Evolutionary conservation across 306 rosid genomes (phyloP).

Genomic region (Datisca glomerata): DNA sequence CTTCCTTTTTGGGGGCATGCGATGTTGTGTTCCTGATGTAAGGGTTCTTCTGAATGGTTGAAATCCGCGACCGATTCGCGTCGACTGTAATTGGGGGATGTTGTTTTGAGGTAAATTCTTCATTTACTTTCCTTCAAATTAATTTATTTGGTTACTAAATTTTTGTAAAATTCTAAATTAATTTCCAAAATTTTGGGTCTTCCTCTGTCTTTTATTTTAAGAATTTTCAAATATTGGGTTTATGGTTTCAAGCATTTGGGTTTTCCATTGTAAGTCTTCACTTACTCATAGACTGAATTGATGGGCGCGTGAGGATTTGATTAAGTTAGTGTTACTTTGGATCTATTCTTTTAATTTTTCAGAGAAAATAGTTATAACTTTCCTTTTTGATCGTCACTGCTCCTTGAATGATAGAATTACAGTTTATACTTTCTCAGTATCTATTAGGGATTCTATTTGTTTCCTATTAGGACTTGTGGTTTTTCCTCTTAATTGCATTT

Average conservation of each 20-base stretch:
- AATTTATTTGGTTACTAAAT: slow-evolving; percentile 15
- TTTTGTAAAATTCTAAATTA: slow-evolving; percentile 16
- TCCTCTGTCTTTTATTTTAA: slow-evolving; percentile 4
- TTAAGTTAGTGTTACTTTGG: background rate
- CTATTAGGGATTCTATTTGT: no score
- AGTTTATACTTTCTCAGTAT: no score
- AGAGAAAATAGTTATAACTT: no score
- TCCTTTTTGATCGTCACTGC: no score
- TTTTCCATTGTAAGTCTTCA: background rate
- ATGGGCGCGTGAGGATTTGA: background rate
- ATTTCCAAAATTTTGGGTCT: background rate
- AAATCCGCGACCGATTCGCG: slow-evolving; percentile 33
- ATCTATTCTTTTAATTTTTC: no score
- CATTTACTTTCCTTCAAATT: slow-evolving; percentile 15
- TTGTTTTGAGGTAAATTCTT: slow-evolving; percentile 65
- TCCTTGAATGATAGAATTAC: no score
- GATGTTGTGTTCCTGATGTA: slow-evolving; percentile 27
- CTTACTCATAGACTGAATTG: background rate
- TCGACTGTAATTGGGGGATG: slow-evolving; percentile 28
- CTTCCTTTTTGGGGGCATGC: slow-evolving; percentile 37
- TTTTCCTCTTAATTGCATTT: no score
- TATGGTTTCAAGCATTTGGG: slow-evolving; percentile 14
- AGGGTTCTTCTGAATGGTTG: slow-evolving; percentile 31
- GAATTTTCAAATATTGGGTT: slow-evolving; percentile 12
- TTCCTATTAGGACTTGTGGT: no score